These are phyloP conservation scores for Ustilago vetiveriae DNA, from an alignment of 1,284 basidiomycete genomes.

Conservation along the genomic window DNA sequence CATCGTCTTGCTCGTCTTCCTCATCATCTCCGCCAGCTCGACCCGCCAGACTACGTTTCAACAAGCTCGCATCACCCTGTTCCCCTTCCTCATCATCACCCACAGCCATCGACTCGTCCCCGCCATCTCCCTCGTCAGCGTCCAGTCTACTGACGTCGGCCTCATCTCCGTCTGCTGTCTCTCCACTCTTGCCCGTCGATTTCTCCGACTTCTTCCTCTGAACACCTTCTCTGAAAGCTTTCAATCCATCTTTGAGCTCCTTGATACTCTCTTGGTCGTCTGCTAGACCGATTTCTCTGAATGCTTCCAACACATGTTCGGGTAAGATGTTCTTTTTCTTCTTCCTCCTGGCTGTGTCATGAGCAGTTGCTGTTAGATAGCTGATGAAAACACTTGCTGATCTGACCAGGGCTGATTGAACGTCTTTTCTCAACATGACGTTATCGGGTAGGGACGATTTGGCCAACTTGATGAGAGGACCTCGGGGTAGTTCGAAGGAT, in stretches of 20 bases:
- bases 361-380: slow-evolving; percentile 78
- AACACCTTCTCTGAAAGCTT: slow-evolving; percentile 58
- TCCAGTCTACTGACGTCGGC: background rate
- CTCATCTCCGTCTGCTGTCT: background rate
- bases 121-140: slow-evolving; percentile 1
- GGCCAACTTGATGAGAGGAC: slow-evolving; percentile 81
- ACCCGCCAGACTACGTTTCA: background rate
- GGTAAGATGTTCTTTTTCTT: slow-evolving; percentile 88
- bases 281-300: slow-evolving; percentile 82
- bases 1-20: slow-evolving; percentile 23
- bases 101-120: slow-evolving; percentile 5
- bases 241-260: slow-evolving; percentile 77
- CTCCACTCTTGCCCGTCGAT: background rate
- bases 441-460: slow-evolving; percentile 80
- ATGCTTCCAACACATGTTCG: slow-evolving; percentile 84
- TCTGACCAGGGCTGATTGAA: slow-evolving; percentile 80
- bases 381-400: slow-evolving; percentile 90
- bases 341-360: slow-evolving; percentile 83
- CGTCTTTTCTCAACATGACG: slow-evolving; percentile 86
- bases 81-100: slow-evolving; percentile 6
- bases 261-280: slow-evolving; percentile 74
- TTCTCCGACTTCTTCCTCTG: slow-evolving; percentile 9
- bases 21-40: slow-evolving; percentile 3
- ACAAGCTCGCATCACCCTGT: slow-evolving; percentile 4
- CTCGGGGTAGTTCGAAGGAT: slow-evolving; percentile 84